Conservation (phyloP, 805 yeast genomes). For the Priceomyces haplophilus region DNA sequence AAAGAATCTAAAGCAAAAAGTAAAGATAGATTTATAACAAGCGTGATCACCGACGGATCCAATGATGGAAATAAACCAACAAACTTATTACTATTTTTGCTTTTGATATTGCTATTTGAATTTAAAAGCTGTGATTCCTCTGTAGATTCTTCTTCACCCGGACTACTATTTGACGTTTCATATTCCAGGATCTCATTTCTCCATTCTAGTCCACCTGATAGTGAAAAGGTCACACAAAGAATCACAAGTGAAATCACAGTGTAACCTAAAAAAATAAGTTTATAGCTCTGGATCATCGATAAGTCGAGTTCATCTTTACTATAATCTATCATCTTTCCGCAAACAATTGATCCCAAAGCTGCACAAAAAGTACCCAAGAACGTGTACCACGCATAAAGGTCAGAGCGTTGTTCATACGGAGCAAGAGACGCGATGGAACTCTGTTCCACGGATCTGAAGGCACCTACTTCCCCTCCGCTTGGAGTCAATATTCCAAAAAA, state of each 20-base stretch:
- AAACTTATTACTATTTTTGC: slow-evolving; percentile 4
- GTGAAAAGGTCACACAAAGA: slow-evolving; percentile 14
- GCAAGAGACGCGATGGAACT: slow-evolving; percentile 48
- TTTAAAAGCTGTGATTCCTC: slow-evolving; percentile 17
- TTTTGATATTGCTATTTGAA: not conserved
- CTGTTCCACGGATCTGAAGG: slow-evolving; percentile 57
- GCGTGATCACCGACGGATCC: slow-evolving; percentile 14
- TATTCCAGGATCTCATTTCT: slow-evolving; percentile 5
- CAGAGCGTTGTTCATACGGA: slow-evolving; percentile 42
- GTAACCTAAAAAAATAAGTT: slow-evolving; percentile 25
- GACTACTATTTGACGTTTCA: slow-evolving; percentile 1
- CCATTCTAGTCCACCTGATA: slow-evolving; percentile 20
- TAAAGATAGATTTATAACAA: slow-evolving; percentile 32
- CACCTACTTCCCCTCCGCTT: slow-evolving; percentile 58
- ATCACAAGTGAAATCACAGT: slow-evolving; percentile 19
- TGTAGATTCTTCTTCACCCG: slow-evolving; percentile 3
- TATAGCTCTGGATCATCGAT: slow-evolving; percentile 25
- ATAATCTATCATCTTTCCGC: slow-evolving; percentile 31
- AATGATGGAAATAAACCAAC: slow-evolving; percentile 19
- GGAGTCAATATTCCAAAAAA: slow-evolving; percentile 55
- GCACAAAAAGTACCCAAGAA: slow-evolving; percentile 47
- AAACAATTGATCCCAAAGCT: slow-evolving; percentile 44
- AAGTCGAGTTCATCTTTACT: slow-evolving; percentile 13
- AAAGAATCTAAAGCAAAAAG: slow-evolving; percentile 43
- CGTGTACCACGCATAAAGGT: slow-evolving; percentile 57